A percentile compares a stretch with the other conserved stretches of the same genome.
Conservation (phyloP, 306 rosid genomes). For the Potentilla sterilis region DNA sequence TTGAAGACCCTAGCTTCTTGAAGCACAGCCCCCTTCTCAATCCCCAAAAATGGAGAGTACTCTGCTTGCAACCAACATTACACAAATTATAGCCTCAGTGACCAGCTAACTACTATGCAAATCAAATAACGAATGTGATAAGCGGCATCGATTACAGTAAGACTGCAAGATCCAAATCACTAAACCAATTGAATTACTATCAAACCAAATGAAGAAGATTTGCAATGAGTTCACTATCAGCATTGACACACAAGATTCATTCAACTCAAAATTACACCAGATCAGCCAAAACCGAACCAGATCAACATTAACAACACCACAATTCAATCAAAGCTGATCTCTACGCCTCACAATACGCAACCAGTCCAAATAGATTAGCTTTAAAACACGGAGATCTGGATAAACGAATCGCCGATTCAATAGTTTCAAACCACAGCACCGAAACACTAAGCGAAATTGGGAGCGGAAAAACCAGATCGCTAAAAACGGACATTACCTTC, state of each 20-base stretch:
- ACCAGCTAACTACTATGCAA: not conserved
- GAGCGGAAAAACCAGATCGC: constrained; percentile 24
- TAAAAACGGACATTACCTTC: constrained; percentile 58
- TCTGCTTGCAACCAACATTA: constrained; percentile 51
- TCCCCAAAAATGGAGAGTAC: constrained; percentile 89
- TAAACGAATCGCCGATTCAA: constrained; percentile 30
- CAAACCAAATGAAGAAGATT: constrained; percentile 22
- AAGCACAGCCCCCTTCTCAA: constrained; percentile 96
- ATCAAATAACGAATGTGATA: not conserved
- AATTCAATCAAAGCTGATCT: constrained; percentile 30
- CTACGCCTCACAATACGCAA: constrained; percentile 16
- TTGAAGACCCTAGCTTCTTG: constrained; percentile 99
- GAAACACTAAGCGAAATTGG: constrained; percentile 15
- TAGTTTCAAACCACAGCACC: constrained; percentile 12
- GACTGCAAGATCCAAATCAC: constrained; percentile 32
- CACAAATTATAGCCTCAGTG: constrained; percentile 7
- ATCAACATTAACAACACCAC: constrained; percentile 25
- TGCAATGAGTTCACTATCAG: constrained; percentile 18
- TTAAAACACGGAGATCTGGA: constrained; percentile 57
- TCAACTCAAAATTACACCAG: constrained; percentile 22
- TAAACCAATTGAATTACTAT: constrained; percentile 20
- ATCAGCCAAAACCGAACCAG: constrained; percentile 31
- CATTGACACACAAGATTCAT: constrained; percentile 25
- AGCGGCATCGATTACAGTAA: constrained; percentile 13
- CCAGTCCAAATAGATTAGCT: not conserved